Evolutionary conservation across 768 basidiomycete genomes (phyloP).

Genomic region (Boletus rubroflammeus): DNA sequence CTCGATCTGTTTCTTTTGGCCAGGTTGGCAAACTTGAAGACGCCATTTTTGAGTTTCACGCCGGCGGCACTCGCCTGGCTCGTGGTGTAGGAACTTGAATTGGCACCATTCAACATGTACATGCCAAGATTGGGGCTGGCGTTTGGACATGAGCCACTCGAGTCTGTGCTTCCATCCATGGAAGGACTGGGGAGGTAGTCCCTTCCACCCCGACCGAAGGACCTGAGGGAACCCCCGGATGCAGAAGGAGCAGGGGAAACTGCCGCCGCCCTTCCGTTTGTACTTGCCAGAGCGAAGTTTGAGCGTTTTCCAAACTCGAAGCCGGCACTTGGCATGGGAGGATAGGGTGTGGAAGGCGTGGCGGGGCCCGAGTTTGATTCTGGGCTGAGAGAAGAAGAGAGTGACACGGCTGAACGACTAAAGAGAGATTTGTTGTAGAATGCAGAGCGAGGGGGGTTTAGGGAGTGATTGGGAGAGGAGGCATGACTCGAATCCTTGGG

Average conservation of each 20-base stretch:
- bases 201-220: slow-evolving; percentile 4
- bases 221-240: slow-evolving; percentile 17
- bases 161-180: slow-evolving; percentile 27
- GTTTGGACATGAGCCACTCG: slow-evolving; percentile 19
- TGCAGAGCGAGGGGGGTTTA: slow-evolving; percentile 1
- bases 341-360: slow-evolving; percentile 21
- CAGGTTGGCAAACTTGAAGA: slow-evolving; percentile 37
- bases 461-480: slow-evolving; percentile 9
- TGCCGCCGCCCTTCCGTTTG: slow-evolving; percentile 8
- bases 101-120: slow-evolving; percentile 18
- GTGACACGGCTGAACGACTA: slow-evolving; percentile 41
- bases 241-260: slow-evolving; percentile 18
- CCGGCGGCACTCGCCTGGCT: not conserved
- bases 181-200: slow-evolving; percentile 16
- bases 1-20: slow-evolving; percentile 32
- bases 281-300: not conserved
- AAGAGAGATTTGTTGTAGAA: slow-evolving; percentile 34
- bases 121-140: not conserved
- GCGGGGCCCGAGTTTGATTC: slow-evolving; percentile 14
- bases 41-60: slow-evolving; percentile 26
- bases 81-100: slow-evolving; percentile 13
- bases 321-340: not conserved
- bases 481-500: slow-evolving; percentile 53
- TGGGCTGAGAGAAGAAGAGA: slow-evolving; percentile 38
- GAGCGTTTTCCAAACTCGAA: slow-evolving; percentile 8